Percentiles rank a stretch among this genome's conserved stretches.
Evolutionary conservation across 148 eudicot genomes (phyloP).

Genomic region (Talinum fruticosum): DNA sequence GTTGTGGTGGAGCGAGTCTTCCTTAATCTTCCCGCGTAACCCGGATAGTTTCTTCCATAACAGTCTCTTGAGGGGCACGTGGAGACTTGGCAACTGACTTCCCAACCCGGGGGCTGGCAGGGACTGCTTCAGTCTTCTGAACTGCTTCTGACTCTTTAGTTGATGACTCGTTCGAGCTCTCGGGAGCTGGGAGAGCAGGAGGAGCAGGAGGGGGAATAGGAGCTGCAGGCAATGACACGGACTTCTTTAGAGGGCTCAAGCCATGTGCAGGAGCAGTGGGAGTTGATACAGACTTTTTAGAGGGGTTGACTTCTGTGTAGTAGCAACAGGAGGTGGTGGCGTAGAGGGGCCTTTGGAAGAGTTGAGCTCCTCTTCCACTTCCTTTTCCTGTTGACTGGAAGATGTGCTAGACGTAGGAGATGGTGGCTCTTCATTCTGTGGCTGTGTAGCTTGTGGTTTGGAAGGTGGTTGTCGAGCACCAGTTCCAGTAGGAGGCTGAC

Average conservation of each 20-base stretch:
- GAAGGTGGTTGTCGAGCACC: slow-evolving; percentile 32
- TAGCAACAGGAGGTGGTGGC: slow-evolving; percentile 8
- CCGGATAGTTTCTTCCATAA: slow-evolving; percentile 59
- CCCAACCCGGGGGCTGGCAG: slow-evolving; percentile 25
- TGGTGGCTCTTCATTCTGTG: slow-evolving; percentile 43
- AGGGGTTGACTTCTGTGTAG: neutral
- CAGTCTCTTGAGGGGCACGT: slow-evolving; percentile 42
- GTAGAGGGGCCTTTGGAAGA: neutral
- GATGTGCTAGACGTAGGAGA: slow-evolving; percentile 59
- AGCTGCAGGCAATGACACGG: slow-evolving; percentile 28
- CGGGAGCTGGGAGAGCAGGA: neutral
- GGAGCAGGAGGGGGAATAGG: slow-evolving; percentile 4
- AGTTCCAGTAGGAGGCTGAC: slow-evolving; percentile 37
- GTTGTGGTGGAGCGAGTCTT: slow-evolving; percentile 40
- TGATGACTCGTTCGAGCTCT: slow-evolving; percentile 26
- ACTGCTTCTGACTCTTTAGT: slow-evolving; percentile 35
- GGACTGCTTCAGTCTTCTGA: slow-evolving; percentile 34
- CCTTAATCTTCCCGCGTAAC: slow-evolving; percentile 70
- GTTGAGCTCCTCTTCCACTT: slow-evolving; percentile 34
- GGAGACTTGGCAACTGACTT: slow-evolving; percentile 34
- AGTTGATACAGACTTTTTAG: slow-evolving; percentile 28
- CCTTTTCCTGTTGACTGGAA: slow-evolving; percentile 40
- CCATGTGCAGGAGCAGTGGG: slow-evolving; percentile 22
- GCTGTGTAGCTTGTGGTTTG: slow-evolving; percentile 21
- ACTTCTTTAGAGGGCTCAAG: slow-evolving; percentile 15